phyloP scores from a whole-genome alignment of 768 basidiomycete genomes.

The Mycena kentingensis region DNA sequence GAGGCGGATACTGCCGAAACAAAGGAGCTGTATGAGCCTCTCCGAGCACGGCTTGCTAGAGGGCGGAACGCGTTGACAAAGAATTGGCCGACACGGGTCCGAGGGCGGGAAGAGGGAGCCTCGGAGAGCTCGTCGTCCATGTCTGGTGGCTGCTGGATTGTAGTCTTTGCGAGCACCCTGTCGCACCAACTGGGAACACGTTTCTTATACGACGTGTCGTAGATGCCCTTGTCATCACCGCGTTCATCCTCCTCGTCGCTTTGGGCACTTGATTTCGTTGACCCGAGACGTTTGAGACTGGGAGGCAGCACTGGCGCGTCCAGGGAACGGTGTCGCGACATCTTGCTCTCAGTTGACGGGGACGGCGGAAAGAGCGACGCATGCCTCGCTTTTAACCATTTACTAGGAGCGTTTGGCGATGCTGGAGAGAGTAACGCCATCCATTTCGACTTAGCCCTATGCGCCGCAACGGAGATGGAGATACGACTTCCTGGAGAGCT shows the following conservation, averaged over 20 bases:
- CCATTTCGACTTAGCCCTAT: conserved; percentile 61
- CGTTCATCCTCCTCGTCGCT: conserved; percentile 39
- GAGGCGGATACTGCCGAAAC: conserved; percentile 24
- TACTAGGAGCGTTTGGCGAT: conserved; percentile 34
- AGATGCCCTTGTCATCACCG: conserved; percentile 60
- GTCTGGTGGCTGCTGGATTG: conserved; percentile 50
- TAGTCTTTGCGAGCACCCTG: conserved; percentile 81
- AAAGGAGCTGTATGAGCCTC: conserved; percentile 39
- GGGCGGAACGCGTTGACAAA: conserved; percentile 58
- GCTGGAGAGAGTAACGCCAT: conserved; percentile 45
- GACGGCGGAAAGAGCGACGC: conserved; percentile 5
- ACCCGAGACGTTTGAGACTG: conserved; percentile 29
- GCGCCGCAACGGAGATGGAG: conserved; percentile 44
- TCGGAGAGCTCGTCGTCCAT: conserved; percentile 36
- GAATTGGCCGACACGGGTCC: conserved; percentile 55
- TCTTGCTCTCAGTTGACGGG: conserved; percentile 6
- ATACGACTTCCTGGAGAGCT: conserved; percentile 38
- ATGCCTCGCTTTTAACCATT: conserved; percentile 33
- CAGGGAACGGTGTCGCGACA: too few species aligned
- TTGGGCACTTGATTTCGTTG: conserved; percentile 38
- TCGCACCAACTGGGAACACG: conserved; percentile 91
- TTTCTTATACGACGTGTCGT: conserved; percentile 79
- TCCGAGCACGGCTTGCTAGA: conserved; percentile 39
- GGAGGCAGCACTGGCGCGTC: conserved; percentile 27
- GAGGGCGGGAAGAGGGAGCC: conserved; percentile 33